A percentile compares a stretch with the other conserved stretches of the same genome.
Evolutionary conservation across 108 stramenopile species (phyloP).

Genomic region (Chaetoceros tenuissimus): DNA sequence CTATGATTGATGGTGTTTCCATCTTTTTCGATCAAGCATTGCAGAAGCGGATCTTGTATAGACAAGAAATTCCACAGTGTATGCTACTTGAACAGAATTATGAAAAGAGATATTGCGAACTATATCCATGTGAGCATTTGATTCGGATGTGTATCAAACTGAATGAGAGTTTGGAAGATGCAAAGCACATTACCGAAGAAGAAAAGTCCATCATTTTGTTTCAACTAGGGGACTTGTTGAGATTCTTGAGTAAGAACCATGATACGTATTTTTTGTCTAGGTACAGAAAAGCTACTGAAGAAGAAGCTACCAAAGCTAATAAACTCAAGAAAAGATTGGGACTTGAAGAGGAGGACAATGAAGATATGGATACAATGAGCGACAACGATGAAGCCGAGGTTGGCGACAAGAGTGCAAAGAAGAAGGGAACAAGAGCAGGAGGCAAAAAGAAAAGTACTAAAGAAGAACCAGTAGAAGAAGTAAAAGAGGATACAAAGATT

Average conservation of each 20-base stretch:
- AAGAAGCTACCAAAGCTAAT: conserved; percentile 6
- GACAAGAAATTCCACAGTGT: conserved; percentile 40
- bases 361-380: too few species aligned
- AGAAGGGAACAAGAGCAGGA: too few species aligned
- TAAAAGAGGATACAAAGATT: too few species aligned
- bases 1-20: conserved; percentile 62
- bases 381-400: too few species aligned
- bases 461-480: too few species aligned
- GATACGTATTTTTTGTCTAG: conserved; percentile 14
- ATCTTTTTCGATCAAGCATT: conserved; percentile 65
- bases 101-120: conserved; percentile 19
- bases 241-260: conserved; percentile 66
- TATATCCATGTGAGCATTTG: conserved; percentile 65
- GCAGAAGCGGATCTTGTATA: conserved; percentile 48
- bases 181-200: conserved; percentile 14
- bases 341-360: background rate
- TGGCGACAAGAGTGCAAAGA: too few species aligned
- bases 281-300: conserved; percentile 17
- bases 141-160: conserved; percentile 47
- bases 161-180: conserved; percentile 31
- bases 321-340: background rate
- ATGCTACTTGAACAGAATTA: conserved; percentile 15
- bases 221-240: conserved; percentile 54
- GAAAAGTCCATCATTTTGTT: conserved; percentile 36
- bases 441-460: too few species aligned